Base-by-base conservation (phyloP, 139 green algal genomes). In the Marvania coccoides region DNA sequence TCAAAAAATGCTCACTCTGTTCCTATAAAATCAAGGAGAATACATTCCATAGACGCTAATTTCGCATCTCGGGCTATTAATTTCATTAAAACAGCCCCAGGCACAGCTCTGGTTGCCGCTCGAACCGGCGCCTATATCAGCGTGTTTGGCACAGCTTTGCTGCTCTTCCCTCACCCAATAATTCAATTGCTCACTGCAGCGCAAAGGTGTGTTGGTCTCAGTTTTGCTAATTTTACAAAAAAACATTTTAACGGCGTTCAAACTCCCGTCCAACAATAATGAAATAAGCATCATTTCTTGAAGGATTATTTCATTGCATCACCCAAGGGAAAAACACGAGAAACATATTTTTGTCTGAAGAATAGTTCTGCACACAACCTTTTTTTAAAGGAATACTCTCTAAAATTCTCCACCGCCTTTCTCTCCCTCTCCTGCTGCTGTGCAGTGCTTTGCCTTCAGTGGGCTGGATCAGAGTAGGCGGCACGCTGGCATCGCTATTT, bases 401-500 rank as follows among this genome's bases (percentile, higher is more conserved):
- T 46, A 12, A 46, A 9, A 9, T 46, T 46, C 9, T 19, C 38
- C 38, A 46, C 9, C 9, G 38, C 38, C 38, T 2, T 8, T n/a
- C 35, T 10, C 33, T 35, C 23, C 5, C 23, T 24, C 1, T 2
- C 28, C 7, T 13, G 14, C 40, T 34, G 31, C 28, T 3, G 6
- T 53, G 53, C 63, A 70, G 56, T 34, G 13, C 6, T 8, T 15
- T 74, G 6, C 14, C 60, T 4, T 0, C 9, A 23, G 12, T 12
- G 5, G 69, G 69, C 1, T 76, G 61, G 61, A 26, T 76, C 1
- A 37, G 61, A 1, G 64, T 77, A 15, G 71, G 71, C 36, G 71
- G 54, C 35, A 33, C 39, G 19, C 62, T 77, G 34, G 64, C 64
- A 23, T n/a, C 46, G 7, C 55, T 77, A 5, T 77, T 65, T 48